Evolutionary conservation across 192 early-diverging fungal genomes (phyloP).

Genomic region (Linnemannia elongata): DNA sequence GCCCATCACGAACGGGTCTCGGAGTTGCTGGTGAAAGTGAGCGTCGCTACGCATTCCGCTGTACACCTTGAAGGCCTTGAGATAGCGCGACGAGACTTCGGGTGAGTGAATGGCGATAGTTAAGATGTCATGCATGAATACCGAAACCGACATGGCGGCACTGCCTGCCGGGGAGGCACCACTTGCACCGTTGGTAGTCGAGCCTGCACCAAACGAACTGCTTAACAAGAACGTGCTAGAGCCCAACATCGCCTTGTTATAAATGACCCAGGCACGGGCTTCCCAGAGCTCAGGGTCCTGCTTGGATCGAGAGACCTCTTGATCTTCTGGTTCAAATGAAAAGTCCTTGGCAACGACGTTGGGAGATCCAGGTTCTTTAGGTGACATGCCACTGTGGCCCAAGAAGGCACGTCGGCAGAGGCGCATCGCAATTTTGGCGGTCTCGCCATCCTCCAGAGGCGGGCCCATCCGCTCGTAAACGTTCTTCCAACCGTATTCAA

Average conservation of each 20-base stretch:
- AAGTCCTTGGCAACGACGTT: slow-evolving; percentile 30
- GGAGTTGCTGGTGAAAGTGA: slow-evolving; percentile 29
- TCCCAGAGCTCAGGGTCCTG: slow-evolving; percentile 43
- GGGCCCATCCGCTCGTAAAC: slow-evolving; percentile 51
- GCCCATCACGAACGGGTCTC: slow-evolving; percentile 48
- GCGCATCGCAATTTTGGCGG: slow-evolving; percentile 46
- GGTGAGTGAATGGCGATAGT: slow-evolving; percentile 41
- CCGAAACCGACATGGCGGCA: neutral
- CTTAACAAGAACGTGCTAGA: slow-evolving; percentile 16
- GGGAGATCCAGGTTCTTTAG: slow-evolving; percentile 10
- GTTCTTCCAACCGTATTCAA: slow-evolving; percentile 49
- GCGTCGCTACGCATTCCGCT: slow-evolving; percentile 36
- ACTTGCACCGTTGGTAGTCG: neutral
- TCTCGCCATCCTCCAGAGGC: slow-evolving; percentile 41
- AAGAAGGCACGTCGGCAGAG: slow-evolving; percentile 45
- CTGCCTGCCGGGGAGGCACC: neutral
- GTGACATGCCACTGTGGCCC: slow-evolving; percentile 25
- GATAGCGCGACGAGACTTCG: slow-evolving; percentile 38
- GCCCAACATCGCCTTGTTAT: slow-evolving; percentile 49
- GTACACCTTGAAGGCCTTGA: slow-evolving; percentile 54
- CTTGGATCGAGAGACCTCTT: neutral
- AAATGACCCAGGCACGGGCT: slow-evolving; percentile 48
- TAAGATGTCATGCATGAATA: slow-evolving; percentile 51
- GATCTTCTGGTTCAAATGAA: neutral
- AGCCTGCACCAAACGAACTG: neutral